Percentiles rank a stretch among this genome's conserved stretches.
Evolutionary conservation across 306 rosid species (phyloP).

Genomic region (Trifolium subterraneum): DNA sequence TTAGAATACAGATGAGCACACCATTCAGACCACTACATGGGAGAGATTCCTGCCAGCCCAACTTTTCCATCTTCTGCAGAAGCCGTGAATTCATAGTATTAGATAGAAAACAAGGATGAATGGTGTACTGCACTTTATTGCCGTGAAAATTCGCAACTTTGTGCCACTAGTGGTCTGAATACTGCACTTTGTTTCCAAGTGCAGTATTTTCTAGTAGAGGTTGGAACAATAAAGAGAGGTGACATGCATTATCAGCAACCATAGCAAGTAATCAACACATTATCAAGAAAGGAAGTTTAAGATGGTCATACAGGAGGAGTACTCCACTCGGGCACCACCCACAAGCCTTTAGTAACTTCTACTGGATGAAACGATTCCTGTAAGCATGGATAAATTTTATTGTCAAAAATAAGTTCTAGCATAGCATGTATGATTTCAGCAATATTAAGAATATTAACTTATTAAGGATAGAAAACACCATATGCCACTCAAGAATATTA

Average conservation of each 20-base stretch:
- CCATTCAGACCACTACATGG: too few relatives aligned
- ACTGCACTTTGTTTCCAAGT: too few relatives aligned
- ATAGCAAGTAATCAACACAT: constrained; percentile 20
- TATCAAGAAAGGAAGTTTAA: constrained; percentile 31
- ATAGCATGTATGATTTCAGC: constrained; percentile 18
- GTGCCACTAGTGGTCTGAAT: too few relatives aligned
- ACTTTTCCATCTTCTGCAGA: too few relatives aligned
- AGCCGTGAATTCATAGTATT: too few relatives aligned
- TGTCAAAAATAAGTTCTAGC: constrained; percentile 18
- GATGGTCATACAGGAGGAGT: constrained; percentile 68
- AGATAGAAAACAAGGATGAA: too few relatives aligned
- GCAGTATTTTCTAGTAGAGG: not conserved
- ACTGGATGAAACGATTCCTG: constrained; percentile 84
- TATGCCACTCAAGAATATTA: constrained; percentile 2
- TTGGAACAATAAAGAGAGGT: constrained; percentile 2
- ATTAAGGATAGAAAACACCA: constrained; percentile 9
- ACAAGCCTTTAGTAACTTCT: constrained; percentile 71
- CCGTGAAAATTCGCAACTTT: too few relatives aligned
- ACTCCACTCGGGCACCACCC: constrained; percentile 89
- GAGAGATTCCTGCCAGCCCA: too few relatives aligned
- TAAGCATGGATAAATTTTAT: constrained; percentile 32
- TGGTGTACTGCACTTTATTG: too few relatives aligned
- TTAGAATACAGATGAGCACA: too few relatives aligned
- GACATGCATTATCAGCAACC: constrained; percentile 20
- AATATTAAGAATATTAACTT: constrained; percentile 28